Base-by-base conservation (phyloP, 2,329 filamentous ascomycete species). In the Arthrobotrys sphaeroides region DNA sequence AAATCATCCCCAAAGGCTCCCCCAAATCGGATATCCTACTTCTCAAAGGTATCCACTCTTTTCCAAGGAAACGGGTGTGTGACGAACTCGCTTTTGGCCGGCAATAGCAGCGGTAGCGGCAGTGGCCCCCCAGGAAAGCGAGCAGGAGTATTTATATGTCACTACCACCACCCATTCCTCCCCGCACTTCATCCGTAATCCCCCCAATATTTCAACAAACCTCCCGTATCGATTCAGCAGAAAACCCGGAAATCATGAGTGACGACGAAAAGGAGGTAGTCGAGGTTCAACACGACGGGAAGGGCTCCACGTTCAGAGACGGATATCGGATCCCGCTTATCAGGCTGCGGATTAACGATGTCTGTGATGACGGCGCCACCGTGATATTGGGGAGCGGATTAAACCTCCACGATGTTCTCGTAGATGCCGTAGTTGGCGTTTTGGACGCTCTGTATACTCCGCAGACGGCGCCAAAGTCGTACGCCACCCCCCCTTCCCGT, bases 371-470 rank as follows among this genome's bases (percentile, higher is more conserved):
- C 0, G 92, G 90, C 67, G 84, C 90, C 3, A 81, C 84, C 31
- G 83, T 88, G 77, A 96, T 97, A 82, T 87, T 96, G 72, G 82
- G 83, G 60, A 84, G 89, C 40, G 84, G 60, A 24, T 59, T 93
- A 77, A 87, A 91, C 80, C 86, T 90, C 64, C 83, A 88, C 38
- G 83, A 85, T 16, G 87, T 90, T 60, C 84, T 97, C 45, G 83
- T 87, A 61, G 82, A 84, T 10, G 89, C 91, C 69, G 87, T 94
- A 31, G 82, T 86, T 57, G 87, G 87, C 77, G 92, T 97, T 13
- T 86, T 95, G 55, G 84, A 85, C 28, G 86, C 89, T 24, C 88
- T 98, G 28, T 98, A 97, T 81, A 84, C 82, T 4, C 77, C 80
- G 24, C 80, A 81, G 36, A 79, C 79, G 10, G 77, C 78, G 7